phyloP scores from a whole-genome alignment of 192 early-diverging fungal species.

The Linnemannia elongata region DNA sequence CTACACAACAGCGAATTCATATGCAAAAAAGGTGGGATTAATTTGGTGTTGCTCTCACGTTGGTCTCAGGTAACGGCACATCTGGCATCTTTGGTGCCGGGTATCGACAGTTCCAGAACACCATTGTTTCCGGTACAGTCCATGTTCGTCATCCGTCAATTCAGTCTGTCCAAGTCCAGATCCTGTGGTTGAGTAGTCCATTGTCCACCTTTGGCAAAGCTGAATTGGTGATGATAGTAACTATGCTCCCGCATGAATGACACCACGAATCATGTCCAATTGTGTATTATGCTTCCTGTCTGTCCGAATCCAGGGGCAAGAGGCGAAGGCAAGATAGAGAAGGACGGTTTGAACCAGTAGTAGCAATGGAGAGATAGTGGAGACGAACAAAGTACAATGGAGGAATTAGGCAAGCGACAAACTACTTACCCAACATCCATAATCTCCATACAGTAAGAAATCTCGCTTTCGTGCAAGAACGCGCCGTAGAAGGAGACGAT shows the following conservation, averaged over 20 bases:
- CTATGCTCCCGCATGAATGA: neutral
- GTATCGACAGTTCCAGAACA: neutral
- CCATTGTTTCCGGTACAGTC: neutral
- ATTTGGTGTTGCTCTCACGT: neutral
- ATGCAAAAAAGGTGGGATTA: neutral
- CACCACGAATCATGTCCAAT: too few relatives aligned
- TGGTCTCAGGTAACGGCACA: neutral
- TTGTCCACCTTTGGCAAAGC: neutral
- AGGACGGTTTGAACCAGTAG: neutral
- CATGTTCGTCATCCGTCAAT: neutral
- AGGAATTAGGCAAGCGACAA: neutral
- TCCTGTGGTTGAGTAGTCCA: neutral
- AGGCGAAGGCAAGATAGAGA: neutral
- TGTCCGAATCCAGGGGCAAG: neutral
- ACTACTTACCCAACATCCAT: slow-evolving; percentile 87
- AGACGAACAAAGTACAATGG: neutral
- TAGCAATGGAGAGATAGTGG: neutral
- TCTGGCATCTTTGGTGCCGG: neutral
- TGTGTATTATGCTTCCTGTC: too few relatives aligned
- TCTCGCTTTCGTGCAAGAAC: slow-evolving; percentile 86
- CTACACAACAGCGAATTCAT: slow-evolving; percentile 28
- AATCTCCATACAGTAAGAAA: slow-evolving; percentile 98
- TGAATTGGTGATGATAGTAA: neutral
- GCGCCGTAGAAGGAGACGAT: slow-evolving; percentile 99
- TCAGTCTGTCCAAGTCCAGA: neutral